These are phyloP conservation scores for Fusarium globosum DNA, from an alignment of 2,329 filamentous ascomycete species.

Conservation along the genomic window DNA sequence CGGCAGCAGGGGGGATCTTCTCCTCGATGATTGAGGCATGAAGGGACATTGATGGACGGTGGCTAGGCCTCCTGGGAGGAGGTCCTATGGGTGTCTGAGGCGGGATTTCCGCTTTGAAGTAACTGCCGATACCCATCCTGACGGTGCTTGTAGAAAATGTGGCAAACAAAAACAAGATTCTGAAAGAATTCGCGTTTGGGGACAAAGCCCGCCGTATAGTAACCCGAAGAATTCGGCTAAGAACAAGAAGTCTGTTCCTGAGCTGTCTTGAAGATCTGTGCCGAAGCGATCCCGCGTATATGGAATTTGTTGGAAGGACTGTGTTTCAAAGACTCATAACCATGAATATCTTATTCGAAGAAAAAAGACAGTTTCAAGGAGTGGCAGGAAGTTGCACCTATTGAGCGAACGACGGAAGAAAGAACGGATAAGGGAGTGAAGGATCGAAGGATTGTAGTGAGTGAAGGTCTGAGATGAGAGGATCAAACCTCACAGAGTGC, in stretches of 20 bases:
- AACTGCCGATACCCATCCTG: constrained; percentile 70
- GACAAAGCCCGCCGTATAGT: neutral
- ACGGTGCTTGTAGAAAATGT: neutral
- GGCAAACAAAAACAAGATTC: neutral
- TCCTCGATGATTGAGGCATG: constrained; percentile 48
- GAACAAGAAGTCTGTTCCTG: neutral
- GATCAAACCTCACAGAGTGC: constrained; percentile 2
- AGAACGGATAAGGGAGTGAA: constrained; percentile 18
- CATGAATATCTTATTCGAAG: neutral
- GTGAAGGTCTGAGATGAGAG: constrained; percentile 3
- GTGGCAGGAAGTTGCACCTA: constrained; percentile 7
- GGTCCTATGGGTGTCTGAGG: constrained; percentile 29
- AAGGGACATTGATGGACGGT: constrained; percentile 39
- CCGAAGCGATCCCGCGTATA: neutral
- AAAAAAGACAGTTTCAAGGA: constrained; percentile 18
- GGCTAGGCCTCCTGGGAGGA: constrained; percentile 28
- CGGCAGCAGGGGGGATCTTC: constrained; percentile 51
- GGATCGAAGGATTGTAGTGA: constrained; percentile 13
- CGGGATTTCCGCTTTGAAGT: constrained; percentile 65
- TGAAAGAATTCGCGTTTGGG: neutral
- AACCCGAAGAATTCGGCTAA: neutral
- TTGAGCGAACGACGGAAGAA: constrained; percentile 12
- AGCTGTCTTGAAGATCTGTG: neutral
- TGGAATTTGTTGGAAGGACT: constrained; percentile 17
- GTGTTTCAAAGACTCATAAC: constrained; percentile 11